Evolutionary conservation across 768 basidiomycete species (phyloP).

Genomic region (Coprinellus micaceus): DNA sequence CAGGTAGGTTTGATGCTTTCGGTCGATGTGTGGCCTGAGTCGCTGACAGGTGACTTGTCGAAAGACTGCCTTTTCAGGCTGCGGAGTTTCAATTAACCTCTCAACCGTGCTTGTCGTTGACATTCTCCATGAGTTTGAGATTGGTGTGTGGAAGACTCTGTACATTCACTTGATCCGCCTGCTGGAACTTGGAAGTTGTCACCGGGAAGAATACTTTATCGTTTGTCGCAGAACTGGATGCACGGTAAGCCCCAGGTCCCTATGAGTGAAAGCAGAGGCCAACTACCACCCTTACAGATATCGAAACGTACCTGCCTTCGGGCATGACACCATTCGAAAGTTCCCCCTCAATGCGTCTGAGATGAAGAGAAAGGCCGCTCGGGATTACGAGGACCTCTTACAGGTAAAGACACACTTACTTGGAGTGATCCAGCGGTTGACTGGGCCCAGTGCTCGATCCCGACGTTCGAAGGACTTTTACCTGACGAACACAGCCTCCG

Average conservation of each 20-base stretch:
- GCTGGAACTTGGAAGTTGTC: slow-evolving; percentile 18
- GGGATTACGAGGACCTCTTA: slow-evolving; percentile 32
- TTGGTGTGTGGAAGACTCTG: slow-evolving; percentile 34
- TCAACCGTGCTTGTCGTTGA: slow-evolving; percentile 27
- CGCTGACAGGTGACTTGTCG: background rate
- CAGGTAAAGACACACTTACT: slow-evolving; percentile 19
- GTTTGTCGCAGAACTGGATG: slow-evolving; percentile 20
- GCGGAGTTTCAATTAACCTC: slow-evolving; percentile 13
- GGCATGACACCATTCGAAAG: slow-evolving; percentile 19
- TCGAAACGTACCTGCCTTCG: slow-evolving; percentile 14
- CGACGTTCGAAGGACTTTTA: slow-evolving; percentile 7
- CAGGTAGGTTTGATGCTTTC: slow-evolving; percentile 16
- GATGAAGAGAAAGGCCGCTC: slow-evolving; percentile 24
- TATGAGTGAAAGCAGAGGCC: too few species aligned
- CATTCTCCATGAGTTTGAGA: slow-evolving; percentile 35
- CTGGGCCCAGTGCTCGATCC: slow-evolving; percentile 4
- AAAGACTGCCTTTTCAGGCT: slow-evolving; percentile 29
- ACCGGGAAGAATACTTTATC: slow-evolving; percentile 7
- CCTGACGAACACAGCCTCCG: background rate
- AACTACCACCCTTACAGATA: slow-evolving; percentile 7
- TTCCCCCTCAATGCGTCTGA: slow-evolving; percentile 25
- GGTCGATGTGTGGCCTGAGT: slow-evolving; percentile 18
- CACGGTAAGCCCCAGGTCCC: slow-evolving; percentile 23
- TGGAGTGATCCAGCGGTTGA: background rate
- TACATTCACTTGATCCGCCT: slow-evolving; percentile 34